Evolutionary conservation across 148 eudicot species (phyloP).

Genomic region (Fagopyrum esculentum): DNA sequence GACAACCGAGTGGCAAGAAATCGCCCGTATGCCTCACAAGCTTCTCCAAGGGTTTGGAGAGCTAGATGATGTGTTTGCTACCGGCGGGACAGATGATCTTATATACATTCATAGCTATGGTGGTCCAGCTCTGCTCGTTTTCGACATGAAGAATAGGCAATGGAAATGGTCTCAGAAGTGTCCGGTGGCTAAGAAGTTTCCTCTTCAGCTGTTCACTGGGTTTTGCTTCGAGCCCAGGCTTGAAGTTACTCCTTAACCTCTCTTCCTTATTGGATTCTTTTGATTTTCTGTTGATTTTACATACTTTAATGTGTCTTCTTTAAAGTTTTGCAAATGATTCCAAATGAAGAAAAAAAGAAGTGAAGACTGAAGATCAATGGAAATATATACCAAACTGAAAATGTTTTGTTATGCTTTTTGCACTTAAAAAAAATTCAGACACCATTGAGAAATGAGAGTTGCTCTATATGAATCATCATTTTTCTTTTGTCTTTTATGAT

Average conservation of each 20-base stretch:
- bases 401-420: neutral
- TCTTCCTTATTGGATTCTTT: neutral
- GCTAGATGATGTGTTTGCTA: slow-evolving; percentile 90
- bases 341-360: neutral
- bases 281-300: neutral
- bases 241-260: slow-evolving; percentile 51
- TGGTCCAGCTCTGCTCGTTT: slow-evolving; percentile 73
- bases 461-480: neutral
- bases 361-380: neutral
- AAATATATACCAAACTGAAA: slow-evolving; percentile 9
- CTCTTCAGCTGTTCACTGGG: slow-evolving; percentile 92
- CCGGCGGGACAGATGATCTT: slow-evolving; percentile 70
- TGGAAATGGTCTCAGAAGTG: slow-evolving; percentile 95
- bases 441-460: neutral
- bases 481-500: too few relatives aligned
- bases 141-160: slow-evolving; percentile 55
- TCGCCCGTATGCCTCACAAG: slow-evolving; percentile 84
- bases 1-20: slow-evolving; percentile 64
- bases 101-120: slow-evolving; percentile 90
- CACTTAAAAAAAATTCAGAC: neutral
- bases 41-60: slow-evolving; percentile 91
- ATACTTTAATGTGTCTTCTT: neutral
- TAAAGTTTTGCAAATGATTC: neutral
- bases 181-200: slow-evolving; percentile 83
- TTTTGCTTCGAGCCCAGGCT: slow-evolving; percentile 96